phyloP scores from a whole-genome alignment of 768 basidiomycete species.

The Mycena maculata region DNA sequence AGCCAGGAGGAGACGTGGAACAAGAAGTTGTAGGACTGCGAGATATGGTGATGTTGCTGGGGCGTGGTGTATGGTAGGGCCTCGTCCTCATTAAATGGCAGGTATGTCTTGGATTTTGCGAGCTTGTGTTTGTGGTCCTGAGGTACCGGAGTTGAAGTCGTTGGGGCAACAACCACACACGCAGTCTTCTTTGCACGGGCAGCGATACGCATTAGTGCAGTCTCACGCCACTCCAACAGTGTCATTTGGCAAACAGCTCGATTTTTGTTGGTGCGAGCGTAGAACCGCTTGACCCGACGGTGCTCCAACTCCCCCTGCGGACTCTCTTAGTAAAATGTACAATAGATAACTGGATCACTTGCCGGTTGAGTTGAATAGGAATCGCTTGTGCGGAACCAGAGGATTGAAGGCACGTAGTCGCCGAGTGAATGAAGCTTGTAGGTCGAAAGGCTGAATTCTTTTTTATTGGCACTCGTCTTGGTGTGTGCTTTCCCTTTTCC shows the following conservation, averaged over 20 bases:
- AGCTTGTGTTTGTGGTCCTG: neutral
- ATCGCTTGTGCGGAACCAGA: slow-evolving; percentile 16
- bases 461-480: slow-evolving; percentile 22
- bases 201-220: neutral
- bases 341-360: too few species aligned
- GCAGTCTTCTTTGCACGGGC: neutral
- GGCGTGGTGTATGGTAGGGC: slow-evolving; percentile 24
- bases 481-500: slow-evolving; percentile 6
- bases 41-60: slow-evolving; percentile 31
- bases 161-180: neutral
- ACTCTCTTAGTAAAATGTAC: neutral
- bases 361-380: slow-evolving; percentile 35
- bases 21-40: slow-evolving; percentile 12
- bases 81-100: slow-evolving; percentile 17
- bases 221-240: slow-evolving; percentile 4
- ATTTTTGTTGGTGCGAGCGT: slow-evolving; percentile 44
- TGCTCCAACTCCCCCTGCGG: slow-evolving; percentile 52
- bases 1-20: slow-evolving; percentile 22
- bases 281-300: slow-evolving; percentile 27
- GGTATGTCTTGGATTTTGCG: neutral
- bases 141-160: neutral
- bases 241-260: slow-evolving; percentile 40
- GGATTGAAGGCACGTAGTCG: slow-evolving; percentile 37
- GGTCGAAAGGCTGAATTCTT: slow-evolving; percentile 45
- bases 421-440: slow-evolving; percentile 48